A percentile compares a stretch with the other conserved stretches of the same genome.
phyloP scores from a whole-genome alignment of 441 rosid species.

The Bocquillonia castaneifolia region DNA sequence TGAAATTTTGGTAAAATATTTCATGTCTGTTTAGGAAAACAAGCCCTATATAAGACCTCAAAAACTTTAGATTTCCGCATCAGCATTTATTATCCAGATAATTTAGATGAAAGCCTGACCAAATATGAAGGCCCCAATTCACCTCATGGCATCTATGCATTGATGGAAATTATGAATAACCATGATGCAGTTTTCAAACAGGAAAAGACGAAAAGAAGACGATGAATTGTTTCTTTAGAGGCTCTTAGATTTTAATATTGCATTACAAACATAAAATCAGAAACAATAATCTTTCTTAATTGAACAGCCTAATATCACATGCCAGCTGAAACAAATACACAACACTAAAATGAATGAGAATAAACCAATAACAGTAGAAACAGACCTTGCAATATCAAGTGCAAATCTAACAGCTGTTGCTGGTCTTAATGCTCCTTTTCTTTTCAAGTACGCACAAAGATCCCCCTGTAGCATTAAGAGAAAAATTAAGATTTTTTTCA shows the following conservation, averaged over 20 bases:
- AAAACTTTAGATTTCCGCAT: slow-evolving; percentile 1
- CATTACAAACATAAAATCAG: background rate
- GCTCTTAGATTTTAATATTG: background rate
- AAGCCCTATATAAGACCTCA: slow-evolving; percentile 1
- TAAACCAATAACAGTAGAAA: background rate
- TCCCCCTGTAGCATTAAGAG: slow-evolving; percentile 61
- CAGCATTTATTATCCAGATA: background rate
- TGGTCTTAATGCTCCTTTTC: slow-evolving; percentile 54
- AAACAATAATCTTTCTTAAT: background rate
- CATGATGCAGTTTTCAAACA: too few relatives aligned
- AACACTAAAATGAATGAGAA: background rate
- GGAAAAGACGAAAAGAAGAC: too few relatives aligned
- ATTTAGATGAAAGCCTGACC: background rate
- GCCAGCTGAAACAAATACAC: background rate
- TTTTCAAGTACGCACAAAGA: slow-evolving; percentile 51
- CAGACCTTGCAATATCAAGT: slow-evolving; percentile 92
- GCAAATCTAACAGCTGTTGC: slow-evolving; percentile 60
- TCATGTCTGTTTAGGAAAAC: too few relatives aligned
- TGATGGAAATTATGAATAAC: background rate
- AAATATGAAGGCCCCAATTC: background rate
- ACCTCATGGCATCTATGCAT: background rate
- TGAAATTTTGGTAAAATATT: too few relatives aligned
- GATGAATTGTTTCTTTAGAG: background rate
- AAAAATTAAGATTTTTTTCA: slow-evolving; percentile 10
- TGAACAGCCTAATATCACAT: background rate